phyloP scores from a whole-genome alignment of 2,329 filamentous ascomycete genomes.

The Chalara sp. region DNA sequence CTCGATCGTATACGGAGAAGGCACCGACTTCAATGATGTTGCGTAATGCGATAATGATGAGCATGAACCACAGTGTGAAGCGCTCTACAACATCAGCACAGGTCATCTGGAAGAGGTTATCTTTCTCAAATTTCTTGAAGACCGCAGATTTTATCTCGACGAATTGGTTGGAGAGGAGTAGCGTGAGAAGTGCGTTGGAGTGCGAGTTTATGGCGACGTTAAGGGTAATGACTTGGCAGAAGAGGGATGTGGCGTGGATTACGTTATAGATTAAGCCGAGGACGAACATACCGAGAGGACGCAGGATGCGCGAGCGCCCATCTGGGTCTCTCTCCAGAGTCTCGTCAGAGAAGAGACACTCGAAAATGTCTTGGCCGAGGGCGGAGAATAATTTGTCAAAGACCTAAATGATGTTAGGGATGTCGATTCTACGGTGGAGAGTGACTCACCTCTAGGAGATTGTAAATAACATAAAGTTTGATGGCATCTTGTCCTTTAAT shows the following conservation, averaged over 20 bases:
- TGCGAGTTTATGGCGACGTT: conserved; percentile 99
- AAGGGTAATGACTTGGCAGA: conserved; percentile 95
- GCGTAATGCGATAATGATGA: conserved; percentile 89
- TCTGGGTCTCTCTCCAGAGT: conserved; percentile 81
- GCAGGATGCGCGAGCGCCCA: conserved; percentile 82
- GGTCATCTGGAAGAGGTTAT: conserved; percentile 92
- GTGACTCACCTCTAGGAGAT: conserved; percentile 69
- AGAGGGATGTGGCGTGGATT: conserved; percentile 77
- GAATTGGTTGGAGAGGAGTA: conserved; percentile 95
- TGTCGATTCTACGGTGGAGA: background rate
- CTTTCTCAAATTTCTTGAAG: conserved; percentile 98
- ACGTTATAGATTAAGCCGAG: conserved; percentile 84
- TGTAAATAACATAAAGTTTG: conserved; percentile 98
- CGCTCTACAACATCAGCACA: conserved; percentile 96
- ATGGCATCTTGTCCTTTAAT: conserved; percentile 95
- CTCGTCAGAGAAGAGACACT: conserved; percentile 91
- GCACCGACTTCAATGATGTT: conserved; percentile 96
- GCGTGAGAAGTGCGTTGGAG: conserved; percentile 86
- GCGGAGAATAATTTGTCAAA: conserved; percentile 85
- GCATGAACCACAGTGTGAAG: conserved; percentile 96
- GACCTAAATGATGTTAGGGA: conserved; percentile 77
- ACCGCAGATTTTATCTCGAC: conserved; percentile 98
- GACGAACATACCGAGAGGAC: conserved; percentile 86
- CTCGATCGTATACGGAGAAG: conserved; percentile 48
- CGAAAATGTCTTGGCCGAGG: conserved; percentile 89